Conservation (phyloP, 257 asterid species). For the Petunia axillaris region DNA sequence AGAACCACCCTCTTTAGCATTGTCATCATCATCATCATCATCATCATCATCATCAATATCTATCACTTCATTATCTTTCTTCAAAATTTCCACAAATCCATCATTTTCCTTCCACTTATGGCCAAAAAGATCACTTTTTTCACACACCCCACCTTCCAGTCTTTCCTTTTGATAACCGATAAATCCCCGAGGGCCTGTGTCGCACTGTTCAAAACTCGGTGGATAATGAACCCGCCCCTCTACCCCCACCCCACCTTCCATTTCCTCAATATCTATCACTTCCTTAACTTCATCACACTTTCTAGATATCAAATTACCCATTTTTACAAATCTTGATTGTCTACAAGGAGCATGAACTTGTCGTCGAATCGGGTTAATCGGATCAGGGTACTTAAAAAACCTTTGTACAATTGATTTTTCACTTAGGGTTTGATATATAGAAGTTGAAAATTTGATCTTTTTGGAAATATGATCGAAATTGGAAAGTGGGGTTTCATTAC, state of each 20-base stretch:
- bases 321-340: constrained; percentile 35
- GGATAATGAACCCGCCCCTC: no score
- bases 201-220: no score
- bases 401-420: constrained; percentile 37
- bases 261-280: background rate
- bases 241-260: no score
- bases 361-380: constrained; percentile 35
- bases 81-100: constrained; percentile 31
- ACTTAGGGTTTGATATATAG: constrained; percentile 20
- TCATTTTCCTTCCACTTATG: constrained; percentile 9
- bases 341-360: constrained; percentile 70
- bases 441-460: constrained; percentile 41
- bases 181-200: no score
- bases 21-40: constrained; percentile 5
- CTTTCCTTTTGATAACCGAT: no score
- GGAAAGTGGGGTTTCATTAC: constrained; percentile 40
- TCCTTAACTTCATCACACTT: background rate
- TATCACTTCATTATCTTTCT: constrained; percentile 47
- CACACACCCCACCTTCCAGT: background rate
- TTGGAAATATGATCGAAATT: constrained; percentile 47
- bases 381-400: constrained; percentile 53
- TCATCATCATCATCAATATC: constrained; percentile 40
- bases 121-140: background rate
- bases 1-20: constrained; percentile 16
- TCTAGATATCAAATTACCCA: constrained; percentile 40